These are phyloP conservation scores for Exophiala xenobiotica DNA, from an alignment of 2,329 filamentous ascomycete genomes.

Conservation along the genomic window DNA sequence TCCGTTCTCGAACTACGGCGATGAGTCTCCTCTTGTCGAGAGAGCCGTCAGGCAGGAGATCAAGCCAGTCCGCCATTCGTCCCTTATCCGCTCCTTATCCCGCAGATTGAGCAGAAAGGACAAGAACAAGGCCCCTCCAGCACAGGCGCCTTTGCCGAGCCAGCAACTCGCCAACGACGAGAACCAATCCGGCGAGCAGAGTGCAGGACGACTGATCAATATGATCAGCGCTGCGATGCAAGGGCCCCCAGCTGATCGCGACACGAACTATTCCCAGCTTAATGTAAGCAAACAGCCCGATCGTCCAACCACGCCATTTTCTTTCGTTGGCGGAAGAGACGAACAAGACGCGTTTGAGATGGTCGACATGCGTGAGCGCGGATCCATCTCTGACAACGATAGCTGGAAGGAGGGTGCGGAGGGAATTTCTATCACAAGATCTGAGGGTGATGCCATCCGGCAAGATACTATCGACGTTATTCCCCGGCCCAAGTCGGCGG, in stretches of 20 bases:
- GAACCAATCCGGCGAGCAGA: conserved; percentile 23
- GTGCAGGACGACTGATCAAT: conserved; percentile 24
- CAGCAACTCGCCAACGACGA: conserved; percentile 21
- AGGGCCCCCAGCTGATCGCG: conserved; percentile 13
- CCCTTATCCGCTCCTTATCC: conserved; percentile 28
- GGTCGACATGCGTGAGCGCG: conserved; percentile 19
- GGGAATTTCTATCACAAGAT: conserved; percentile 5
- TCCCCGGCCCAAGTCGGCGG: conserved; percentile 14
- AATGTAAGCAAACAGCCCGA: conserved; percentile 52
- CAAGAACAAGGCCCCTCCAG: conserved; percentile 8
- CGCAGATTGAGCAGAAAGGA: conserved; percentile 27
- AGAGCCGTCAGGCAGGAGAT: conserved; percentile 11
- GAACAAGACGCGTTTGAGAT: conserved; percentile 30
- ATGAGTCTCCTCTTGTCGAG: conserved; percentile 24
- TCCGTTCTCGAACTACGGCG: conserved; percentile 17
- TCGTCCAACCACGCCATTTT: conserved; percentile 69
- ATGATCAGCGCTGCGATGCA: conserved; percentile 29
- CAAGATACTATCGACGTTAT: conserved; percentile 23
- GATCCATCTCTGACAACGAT: conserved; percentile 11
- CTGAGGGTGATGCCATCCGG: conserved; percentile 8
- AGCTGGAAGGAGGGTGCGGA: conserved; percentile 15
- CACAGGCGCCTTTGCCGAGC: conserved; percentile 23
- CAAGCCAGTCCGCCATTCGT: conserved; percentile 26
- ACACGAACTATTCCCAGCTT: conserved; percentile 22
- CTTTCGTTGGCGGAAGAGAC: conserved; percentile 61